These are phyloP conservation scores for Pythium rhizo-oryzae DNA, from an alignment of 352 stramenopile genomes.

Conservation along the genomic window DNA sequence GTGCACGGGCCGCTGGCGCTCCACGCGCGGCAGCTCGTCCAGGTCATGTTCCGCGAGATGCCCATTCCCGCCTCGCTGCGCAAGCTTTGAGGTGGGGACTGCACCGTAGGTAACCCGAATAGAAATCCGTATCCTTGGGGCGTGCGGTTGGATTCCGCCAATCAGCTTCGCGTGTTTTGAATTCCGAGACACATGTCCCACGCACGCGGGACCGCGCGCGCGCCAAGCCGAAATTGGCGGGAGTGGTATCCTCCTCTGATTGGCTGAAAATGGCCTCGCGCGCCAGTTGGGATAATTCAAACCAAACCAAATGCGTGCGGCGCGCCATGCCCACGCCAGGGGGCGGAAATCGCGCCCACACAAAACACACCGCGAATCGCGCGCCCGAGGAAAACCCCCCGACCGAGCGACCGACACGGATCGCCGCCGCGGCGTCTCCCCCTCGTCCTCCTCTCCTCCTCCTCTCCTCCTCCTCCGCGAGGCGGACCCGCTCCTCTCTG, in stretches of 20 bases:
- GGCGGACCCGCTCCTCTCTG: too few relatives aligned
- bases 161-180: conserved; percentile 18
- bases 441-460: too few relatives aligned
- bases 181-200: conserved; percentile 13
- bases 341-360: neutral
- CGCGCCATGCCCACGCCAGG: conserved; percentile 1
- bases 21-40: conserved; percentile 17
- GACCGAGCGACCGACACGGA: too few relatives aligned
- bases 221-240: conserved; percentile 22
- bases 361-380: conserved; percentile 20
- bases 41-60: conserved; percentile 31
- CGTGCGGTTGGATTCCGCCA: conserved; percentile 18
- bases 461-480: too few relatives aligned
- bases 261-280: conserved; percentile 20
- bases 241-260: conserved; percentile 19
- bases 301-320: conserved; percentile 22
- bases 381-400: conserved; percentile 12
- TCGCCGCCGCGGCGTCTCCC: too few relatives aligned
- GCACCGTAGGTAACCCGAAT: conserved; percentile 14
- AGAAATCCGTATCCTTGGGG: neutral
- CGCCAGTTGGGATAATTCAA: conserved; percentile 27
- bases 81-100: conserved; percentile 14
- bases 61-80: conserved; percentile 25
- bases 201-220: conserved; percentile 3
- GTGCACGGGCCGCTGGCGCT: conserved; percentile 14